Percentiles rank a stretch among this genome's conserved stretches.
Evolutionary conservation across 495 filamentous ascomycete species (phyloP).

Genomic region (Delitschia confertaspora): DNA sequence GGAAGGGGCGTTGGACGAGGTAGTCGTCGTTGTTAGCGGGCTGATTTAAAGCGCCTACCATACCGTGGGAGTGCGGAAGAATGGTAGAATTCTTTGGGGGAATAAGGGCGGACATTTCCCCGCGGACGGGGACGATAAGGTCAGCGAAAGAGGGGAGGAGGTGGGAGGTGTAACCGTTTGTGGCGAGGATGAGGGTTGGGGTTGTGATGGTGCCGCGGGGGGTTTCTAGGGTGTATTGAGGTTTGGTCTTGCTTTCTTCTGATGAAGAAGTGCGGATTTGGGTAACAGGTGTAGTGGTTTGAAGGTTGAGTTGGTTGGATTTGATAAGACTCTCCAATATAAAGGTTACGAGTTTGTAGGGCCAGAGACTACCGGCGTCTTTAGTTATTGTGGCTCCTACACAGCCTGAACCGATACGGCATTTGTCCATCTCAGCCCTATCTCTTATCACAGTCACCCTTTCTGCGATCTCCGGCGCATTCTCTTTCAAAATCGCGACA

Average conservation of each 20-base stretch:
- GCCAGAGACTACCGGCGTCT: constrained; percentile 54
- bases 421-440: constrained; percentile 29
- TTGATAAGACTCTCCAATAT: constrained; percentile 51
- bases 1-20: constrained; percentile 53
- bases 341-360: constrained; percentile 67
- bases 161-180: constrained; percentile 68
- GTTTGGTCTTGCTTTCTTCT: constrained; percentile 14
- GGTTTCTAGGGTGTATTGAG: constrained; percentile 51
- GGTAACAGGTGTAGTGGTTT: constrained; percentile 63
- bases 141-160: constrained; percentile 60
- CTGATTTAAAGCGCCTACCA: constrained; percentile 42
- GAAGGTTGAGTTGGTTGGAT: constrained; percentile 50
- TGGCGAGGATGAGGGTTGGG: constrained; percentile 59
- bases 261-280: constrained; percentile 29
- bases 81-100: constrained; percentile 42
- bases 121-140: constrained; percentile 66
- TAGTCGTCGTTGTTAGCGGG: constrained; percentile 55
- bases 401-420: constrained; percentile 37
- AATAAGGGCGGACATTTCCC: constrained; percentile 61
- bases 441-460: constrained; percentile 30
- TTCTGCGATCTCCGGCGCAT: constrained; percentile 45
- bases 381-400: constrained; percentile 38
- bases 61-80: constrained; percentile 48
- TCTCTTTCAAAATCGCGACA: constrained; percentile 37
- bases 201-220: constrained; percentile 51